Evolutionary conservation across 2,329 filamentous ascomycete genomes (phyloP).

Genomic region (Tothia fuscella): DNA sequence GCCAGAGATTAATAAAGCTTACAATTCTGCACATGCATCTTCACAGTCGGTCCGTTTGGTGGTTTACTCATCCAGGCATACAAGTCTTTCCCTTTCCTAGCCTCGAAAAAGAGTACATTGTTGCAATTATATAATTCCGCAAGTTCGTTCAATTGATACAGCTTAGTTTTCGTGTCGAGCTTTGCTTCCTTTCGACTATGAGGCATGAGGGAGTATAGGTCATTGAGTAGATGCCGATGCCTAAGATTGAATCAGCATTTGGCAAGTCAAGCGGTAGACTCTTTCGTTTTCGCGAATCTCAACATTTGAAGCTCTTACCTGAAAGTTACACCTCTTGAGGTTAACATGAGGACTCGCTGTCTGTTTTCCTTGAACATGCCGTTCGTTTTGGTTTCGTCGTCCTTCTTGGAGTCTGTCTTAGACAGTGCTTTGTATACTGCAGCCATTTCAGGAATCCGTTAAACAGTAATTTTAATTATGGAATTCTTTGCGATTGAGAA

Average conservation of each 20-base stretch:
- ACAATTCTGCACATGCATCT: conserved; percentile 71
- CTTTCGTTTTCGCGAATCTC: background rate
- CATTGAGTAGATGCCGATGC: conserved; percentile 85
- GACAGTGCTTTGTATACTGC: conserved; percentile 46
- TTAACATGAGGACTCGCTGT: conserved; percentile 71
- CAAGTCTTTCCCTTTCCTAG: conserved; percentile 83
- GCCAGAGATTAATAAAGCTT: conserved; percentile 21
- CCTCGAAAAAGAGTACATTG: conserved; percentile 90
- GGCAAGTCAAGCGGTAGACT: background rate
- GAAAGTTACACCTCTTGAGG: conserved; percentile 84
- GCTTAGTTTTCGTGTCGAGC: conserved; percentile 88
- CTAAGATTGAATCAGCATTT: conserved; percentile 32
- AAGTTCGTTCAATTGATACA: conserved; percentile 35
- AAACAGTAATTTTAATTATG: too few relatives aligned
- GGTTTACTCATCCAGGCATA: conserved; percentile 91
- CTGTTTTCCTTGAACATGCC: conserved; percentile 28
- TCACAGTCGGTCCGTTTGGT: conserved; percentile 67
- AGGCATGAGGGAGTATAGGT: conserved; percentile 77
- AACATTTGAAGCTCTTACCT: conserved; percentile 36
- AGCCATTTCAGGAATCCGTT: too few relatives aligned
- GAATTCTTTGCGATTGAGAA: too few relatives aligned
- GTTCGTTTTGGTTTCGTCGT: conserved; percentile 20
- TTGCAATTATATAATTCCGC: conserved; percentile 80
- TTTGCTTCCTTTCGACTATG: conserved; percentile 93
- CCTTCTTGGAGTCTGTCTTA: conserved; percentile 27